Evolutionary conservation across 106 monocot species (phyloP), one percentile per base, ranked within the genome.

Genomic region (Apostasia shenzhenica): DNA sequence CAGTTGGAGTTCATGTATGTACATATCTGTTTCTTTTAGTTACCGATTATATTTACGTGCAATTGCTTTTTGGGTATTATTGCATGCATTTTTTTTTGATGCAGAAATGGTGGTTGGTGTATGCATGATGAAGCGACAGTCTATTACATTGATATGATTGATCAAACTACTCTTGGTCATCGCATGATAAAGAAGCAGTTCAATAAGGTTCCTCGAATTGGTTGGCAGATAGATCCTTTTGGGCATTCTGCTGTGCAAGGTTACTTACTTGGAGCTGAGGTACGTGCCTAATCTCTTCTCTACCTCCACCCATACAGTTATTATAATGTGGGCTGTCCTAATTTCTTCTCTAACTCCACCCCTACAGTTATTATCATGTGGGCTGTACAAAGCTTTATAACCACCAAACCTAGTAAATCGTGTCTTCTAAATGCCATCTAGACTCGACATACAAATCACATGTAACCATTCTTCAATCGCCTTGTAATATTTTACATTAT

Each of bases 1-100:
- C 87, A 87, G 47, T 61, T 87, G 14, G 87, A 87, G 48, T 87
- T 87, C 78, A 81, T 87, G 87, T 87, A 77, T 46, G 62, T 26
- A 26, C 26, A 26, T 8, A 42, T 41, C 62, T 45, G 5, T 46
- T 63, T 42, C 13, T 63, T 3, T 63, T 63, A 45, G 11, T 2
- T 12, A 2, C 0, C 42, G 41, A 9, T 61, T 44, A 44, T 61
- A 59, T 1, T 59, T 59, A 26, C 8, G 7, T 59, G 40, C 61
- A 42, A 61, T 42, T 38, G 5, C 41, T 40, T 42, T 60, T 42
- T 42, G 9, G 8, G 43, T 61, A 9, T 61, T 9, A 61, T 61
- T n/a, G 43, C 2, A 42, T 41, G 41, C 13, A 45, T 63, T 45
- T 11, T 1, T 0, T 56, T 61, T 56, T 72, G 48, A 8, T 72